Evolutionary conservation across 2,329 filamentous ascomycete genomes (phyloP), one percentile per base, ranked within the genome.

Genomic region (Hortaea sp.): DNA sequence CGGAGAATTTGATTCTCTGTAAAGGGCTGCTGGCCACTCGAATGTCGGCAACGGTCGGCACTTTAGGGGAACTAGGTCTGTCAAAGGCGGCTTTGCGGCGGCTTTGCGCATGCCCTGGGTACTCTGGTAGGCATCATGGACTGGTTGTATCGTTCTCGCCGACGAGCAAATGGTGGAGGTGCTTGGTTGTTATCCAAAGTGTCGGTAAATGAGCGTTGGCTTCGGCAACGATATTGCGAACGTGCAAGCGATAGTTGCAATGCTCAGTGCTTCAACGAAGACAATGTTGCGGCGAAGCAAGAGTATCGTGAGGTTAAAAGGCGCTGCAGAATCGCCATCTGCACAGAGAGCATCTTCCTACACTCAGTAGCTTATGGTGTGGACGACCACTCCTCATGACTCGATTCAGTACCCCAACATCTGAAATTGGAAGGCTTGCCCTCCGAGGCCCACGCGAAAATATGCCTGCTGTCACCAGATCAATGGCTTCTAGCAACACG

Each of bases 381-480:
- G 13, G 37, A n/a, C 37, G 37, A 39, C 9, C 20, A 5, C 10
- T 34, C 13, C 41, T 29, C 30, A 47, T 48, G 46, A 38, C 46
- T 12, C 29, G 42, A 41, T 20, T n/a, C 46, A 38, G 20, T 4
- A 42, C 42, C n/a, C 46, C 46, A 29, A 35, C 30, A 29, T 45
- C 46, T 10, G 42, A 34, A 6, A 30, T 48, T 12, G 46, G 42
- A 20, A 40, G 39, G 9, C 29, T 48, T 10, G 38, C 34, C 35
- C n/a, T 37, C 38, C 28, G 20, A 7, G 13, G 28, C 39, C 12
- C 35, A n/a, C 7, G 32, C 11, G 30, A 39, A 12, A 38, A 32
- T 9, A 48, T 48, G 46, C 46, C 46, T 5, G 42, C 38, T 30
- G 29, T 29, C n/a, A 47, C 45, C 7, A 30, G 45, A 43, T 28